Conservation (phyloP, 2,329 filamentous ascomycete genomes). For the Cytospora mali region DNA sequence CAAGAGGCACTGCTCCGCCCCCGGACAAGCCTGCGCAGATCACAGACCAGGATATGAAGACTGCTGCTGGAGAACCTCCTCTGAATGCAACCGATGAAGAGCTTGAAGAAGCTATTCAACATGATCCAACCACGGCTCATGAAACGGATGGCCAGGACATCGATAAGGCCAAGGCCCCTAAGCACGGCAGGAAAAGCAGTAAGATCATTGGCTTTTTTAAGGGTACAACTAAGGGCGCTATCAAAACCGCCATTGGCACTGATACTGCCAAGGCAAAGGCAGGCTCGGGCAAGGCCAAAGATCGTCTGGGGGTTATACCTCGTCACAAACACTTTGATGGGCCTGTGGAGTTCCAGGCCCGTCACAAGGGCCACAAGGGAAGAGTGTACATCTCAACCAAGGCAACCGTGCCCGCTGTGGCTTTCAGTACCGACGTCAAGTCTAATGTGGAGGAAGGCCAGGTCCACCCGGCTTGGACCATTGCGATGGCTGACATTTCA, state of each 20-base stretch:
- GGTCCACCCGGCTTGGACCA: conserved; percentile 66
- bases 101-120: conserved; percentile 62
- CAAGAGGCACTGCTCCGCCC: conserved; percentile 40
- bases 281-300: conserved; percentile 63
- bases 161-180: conserved; percentile 46
- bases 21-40: conserved; percentile 40
- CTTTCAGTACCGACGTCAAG: conserved; percentile 57
- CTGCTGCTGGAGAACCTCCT: conserved; percentile 48
- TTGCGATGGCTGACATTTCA: conserved; percentile 70
- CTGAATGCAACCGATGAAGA: conserved; percentile 67
- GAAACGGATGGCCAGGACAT: conserved; percentile 48
- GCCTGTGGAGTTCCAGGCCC: conserved; percentile 74
- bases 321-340: conserved; percentile 55
- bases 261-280: conserved; percentile 71
- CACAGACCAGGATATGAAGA: conserved; percentile 53
- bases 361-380: conserved; percentile 72
- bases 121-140: conserved; percentile 42
- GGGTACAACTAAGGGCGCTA: conserved; percentile 67
- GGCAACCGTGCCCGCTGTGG: conserved; percentile 68
- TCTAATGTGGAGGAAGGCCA: conserved; percentile 55
- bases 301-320: conserved; percentile 71
- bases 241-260: conserved; percentile 72
- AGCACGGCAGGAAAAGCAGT: conserved; percentile 44
- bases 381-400: conserved; percentile 70
- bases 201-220: conserved; percentile 68